phyloP scores from a whole-genome alignment of 1,284 basidiomycete species.

The Ceratorhiza oryzae-sativae region DNA sequence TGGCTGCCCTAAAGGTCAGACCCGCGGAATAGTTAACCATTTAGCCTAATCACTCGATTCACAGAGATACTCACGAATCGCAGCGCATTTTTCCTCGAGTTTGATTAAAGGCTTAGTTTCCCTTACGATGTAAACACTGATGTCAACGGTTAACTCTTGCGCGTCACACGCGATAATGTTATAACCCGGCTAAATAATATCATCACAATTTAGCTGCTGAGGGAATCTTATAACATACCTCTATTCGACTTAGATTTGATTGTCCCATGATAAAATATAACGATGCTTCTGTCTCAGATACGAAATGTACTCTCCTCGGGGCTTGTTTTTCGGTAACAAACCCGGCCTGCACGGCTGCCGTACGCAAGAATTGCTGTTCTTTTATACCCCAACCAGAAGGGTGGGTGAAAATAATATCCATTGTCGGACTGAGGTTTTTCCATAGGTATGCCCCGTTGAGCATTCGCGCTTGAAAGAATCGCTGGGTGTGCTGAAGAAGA shows the following conservation, averaged over 20 bases:
- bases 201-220: too few relatives aligned
- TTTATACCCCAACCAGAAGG: constrained; percentile 34
- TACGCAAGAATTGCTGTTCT: constrained; percentile 28
- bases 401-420: constrained; percentile 37
- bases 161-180: constrained; percentile 39
- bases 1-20: constrained; percentile 28
- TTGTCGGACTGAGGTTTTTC: not conserved
- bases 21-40: not conserved
- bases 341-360: constrained; percentile 26
- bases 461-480: constrained; percentile 18
- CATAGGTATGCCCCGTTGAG: constrained; percentile 26
- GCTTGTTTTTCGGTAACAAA: not conserved
- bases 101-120: not conserved
- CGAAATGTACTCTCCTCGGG: constrained; percentile 17
- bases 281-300: constrained; percentile 41
- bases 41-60: not conserved
- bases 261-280: constrained; percentile 40
- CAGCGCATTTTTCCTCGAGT: constrained; percentile 16
- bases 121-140: constrained; percentile 37
- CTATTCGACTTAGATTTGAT: constrained; percentile 4
- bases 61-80: constrained; percentile 18
- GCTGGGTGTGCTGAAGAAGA: constrained; percentile 28
- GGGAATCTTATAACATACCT: too few relatives aligned
- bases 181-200: not conserved
- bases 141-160: constrained; percentile 40